These are phyloP conservation scores for Coccinonectria pachysandricola DNA, from an alignment of 2,329 filamentous ascomycete genomes.

Conservation along the genomic window DNA sequence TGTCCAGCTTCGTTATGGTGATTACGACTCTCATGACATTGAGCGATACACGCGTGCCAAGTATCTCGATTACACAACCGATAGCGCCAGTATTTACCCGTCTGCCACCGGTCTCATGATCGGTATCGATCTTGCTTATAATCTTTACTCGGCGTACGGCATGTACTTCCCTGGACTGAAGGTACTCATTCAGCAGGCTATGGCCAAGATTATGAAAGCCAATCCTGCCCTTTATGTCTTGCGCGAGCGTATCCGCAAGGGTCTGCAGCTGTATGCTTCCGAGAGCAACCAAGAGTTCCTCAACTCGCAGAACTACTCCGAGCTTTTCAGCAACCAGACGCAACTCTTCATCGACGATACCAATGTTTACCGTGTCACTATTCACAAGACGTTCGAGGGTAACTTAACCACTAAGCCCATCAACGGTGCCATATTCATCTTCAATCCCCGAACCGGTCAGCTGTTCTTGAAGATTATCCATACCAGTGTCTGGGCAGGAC, in stretches of 20 bases:
- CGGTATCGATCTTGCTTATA: conserved; percentile 94
- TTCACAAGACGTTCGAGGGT: conserved; percentile 98
- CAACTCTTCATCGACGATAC: conserved; percentile 99
- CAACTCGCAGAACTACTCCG: conserved; percentile 98
- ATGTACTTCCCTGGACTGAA: conserved; percentile 98
- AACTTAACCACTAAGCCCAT: conserved; percentile 99
- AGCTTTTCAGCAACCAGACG: conserved; percentile 97
- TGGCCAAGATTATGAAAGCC: conserved; percentile 99
- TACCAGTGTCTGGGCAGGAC: conserved; percentile 96
- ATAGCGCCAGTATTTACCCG: conserved; percentile 97
- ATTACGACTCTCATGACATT: conserved; percentile 98
- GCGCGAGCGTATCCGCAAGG: conserved; percentile 95
- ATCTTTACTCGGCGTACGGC: conserved; percentile 93
- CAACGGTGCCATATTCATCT: conserved; percentile 99
- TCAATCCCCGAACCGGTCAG: conserved; percentile 97
- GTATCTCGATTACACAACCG: conserved; percentile 96
- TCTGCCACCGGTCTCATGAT: conserved; percentile 97
- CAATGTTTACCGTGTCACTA: conserved; percentile 98
- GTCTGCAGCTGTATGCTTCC: conserved; percentile 92
- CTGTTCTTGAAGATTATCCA: conserved; percentile 99
- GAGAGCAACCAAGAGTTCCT: conserved; percentile 99
- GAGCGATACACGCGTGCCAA: conserved; percentile 96
- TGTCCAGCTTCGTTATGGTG: conserved; percentile 90
- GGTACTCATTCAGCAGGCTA: conserved; percentile 89
- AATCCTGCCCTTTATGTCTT: conserved; percentile 95